Evolutionary conservation across 495 filamentous ascomycete genomes (phyloP).

Genomic region (Venustampulla echinocandica): DNA sequence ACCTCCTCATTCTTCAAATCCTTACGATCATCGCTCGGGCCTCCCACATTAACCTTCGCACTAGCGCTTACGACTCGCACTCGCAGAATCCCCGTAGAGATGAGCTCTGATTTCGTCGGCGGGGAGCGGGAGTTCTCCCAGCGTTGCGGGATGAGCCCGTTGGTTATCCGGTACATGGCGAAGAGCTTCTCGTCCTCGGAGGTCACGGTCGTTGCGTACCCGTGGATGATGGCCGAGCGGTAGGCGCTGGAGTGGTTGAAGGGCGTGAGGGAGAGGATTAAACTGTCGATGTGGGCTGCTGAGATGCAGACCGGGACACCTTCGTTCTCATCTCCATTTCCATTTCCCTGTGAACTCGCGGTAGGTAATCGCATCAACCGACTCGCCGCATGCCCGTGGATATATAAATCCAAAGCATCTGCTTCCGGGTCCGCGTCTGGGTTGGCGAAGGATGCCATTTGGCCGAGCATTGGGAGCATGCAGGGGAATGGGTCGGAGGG

Average conservation of each 20-base stretch:
- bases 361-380: constrained; percentile 56
- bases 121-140: constrained; percentile 63
- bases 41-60: constrained; percentile 67
- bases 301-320: constrained; percentile 55
- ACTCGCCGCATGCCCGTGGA: constrained; percentile 80
- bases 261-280: constrained; percentile 57
- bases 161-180: constrained; percentile 76
- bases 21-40: constrained; percentile 59
- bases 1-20: constrained; percentile 58
- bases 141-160: constrained; percentile 58
- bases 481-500: constrained; percentile 61
- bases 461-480: constrained; percentile 83
- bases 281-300: constrained; percentile 54
- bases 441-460: constrained; percentile 64
- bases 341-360: not conserved
- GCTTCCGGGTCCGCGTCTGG: constrained; percentile 33
- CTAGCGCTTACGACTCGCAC: constrained; percentile 63
- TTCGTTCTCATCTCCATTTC: constrained; percentile 11
- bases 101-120: constrained; percentile 67
- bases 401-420: constrained; percentile 68
- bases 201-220: constrained; percentile 59
- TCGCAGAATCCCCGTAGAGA: constrained; percentile 63
- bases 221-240: constrained; percentile 73
- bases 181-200: constrained; percentile 65
- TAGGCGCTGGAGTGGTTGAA: constrained; percentile 65